Conservation (phyloP, 2,329 filamentous ascomycete species). For the Gaeumannomyces tritici region DNA sequence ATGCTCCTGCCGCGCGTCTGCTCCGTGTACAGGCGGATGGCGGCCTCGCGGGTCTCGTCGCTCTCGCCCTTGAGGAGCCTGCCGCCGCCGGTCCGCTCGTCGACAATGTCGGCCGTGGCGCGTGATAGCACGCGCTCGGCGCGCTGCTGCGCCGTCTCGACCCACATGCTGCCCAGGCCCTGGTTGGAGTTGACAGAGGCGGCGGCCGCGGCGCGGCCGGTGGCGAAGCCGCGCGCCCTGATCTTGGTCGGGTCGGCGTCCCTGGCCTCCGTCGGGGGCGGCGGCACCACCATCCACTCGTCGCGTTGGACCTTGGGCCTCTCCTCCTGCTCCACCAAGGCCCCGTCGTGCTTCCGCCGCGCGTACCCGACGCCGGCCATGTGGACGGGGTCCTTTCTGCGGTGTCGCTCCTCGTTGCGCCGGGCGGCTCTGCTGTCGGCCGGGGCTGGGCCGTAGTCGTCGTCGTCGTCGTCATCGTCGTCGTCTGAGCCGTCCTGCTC, state of each 20-base stretch:
- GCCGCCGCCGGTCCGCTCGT: conserved; percentile 35
- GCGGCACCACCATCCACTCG: conserved; percentile 75
- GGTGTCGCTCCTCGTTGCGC: conserved; percentile 15
- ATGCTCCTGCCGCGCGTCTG: conserved; percentile 47
- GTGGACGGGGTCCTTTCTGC: conserved; percentile 29
- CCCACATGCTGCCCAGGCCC: conserved; percentile 68
- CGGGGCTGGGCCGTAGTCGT: conserved; percentile 51
- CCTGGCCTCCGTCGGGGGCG: conserved; percentile 34
- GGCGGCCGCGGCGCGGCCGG: conserved; percentile 35
- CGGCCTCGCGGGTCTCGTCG: conserved; percentile 43
- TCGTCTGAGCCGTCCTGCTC: neutral
- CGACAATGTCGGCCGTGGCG: conserved; percentile 43
- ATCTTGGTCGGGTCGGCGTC: conserved; percentile 74
- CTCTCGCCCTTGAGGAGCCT: conserved; percentile 34
- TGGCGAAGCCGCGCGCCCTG: conserved; percentile 73
- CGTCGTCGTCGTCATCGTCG: conserved; percentile 19
- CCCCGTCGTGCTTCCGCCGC: conserved; percentile 8
- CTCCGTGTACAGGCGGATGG: conserved; percentile 40
- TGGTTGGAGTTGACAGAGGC: conserved; percentile 16
- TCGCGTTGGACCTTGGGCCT: conserved; percentile 55
- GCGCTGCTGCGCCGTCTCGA: conserved; percentile 85
- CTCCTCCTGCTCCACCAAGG: conserved; percentile 5
- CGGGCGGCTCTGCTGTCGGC: conserved; percentile 27
- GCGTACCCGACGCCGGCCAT: conserved; percentile 25
- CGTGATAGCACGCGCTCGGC: conserved; percentile 50